Evolutionary conservation across 352 stramenopile genomes (phyloP).

Genomic region (Globisporangium heterothallicum): DNA sequence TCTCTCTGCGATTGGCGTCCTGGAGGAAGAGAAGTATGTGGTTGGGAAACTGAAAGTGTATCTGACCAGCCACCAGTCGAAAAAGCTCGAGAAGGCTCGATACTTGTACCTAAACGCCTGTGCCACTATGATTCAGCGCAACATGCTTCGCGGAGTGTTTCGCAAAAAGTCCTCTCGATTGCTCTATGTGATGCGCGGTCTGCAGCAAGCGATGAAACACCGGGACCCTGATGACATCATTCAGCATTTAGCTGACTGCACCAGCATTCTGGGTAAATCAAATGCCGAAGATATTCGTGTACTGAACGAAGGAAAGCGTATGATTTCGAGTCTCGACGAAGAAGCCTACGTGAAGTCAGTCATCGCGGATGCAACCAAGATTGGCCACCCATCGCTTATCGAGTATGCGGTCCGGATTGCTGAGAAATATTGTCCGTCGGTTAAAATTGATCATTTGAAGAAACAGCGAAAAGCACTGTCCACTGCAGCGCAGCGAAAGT

Average conservation of each 20-base stretch:
- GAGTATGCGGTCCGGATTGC: constrained; percentile 58
- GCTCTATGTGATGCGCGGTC: constrained; percentile 45
- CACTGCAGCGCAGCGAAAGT: constrained; percentile 30
- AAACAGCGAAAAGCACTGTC: constrained; percentile 17
- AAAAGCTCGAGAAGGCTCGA: constrained; percentile 72
- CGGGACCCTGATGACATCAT: constrained; percentile 59
- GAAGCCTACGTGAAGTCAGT: constrained; percentile 76
- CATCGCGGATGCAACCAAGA: constrained; percentile 51
- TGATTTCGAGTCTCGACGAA: constrained; percentile 63
- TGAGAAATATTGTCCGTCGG: constrained; percentile 54
- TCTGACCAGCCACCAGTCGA: constrained; percentile 74
- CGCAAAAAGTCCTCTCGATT: constrained; percentile 57
- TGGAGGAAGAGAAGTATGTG: constrained; percentile 77
- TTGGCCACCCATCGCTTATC: constrained; percentile 50
- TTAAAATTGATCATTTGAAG: constrained; percentile 49
- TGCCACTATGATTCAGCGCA: constrained; percentile 80
- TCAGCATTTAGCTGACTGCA: constrained; percentile 50
- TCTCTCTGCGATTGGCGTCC: constrained; percentile 70
- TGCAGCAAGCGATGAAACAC: constrained; percentile 49
- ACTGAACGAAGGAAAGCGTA: constrained; percentile 36
- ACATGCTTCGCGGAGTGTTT: constrained; percentile 67
- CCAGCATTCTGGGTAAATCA: constrained; percentile 48
- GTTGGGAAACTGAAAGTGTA: constrained; percentile 71
- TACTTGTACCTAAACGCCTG: constrained; percentile 77
- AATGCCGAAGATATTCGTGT: constrained; percentile 56